Conservation (phyloP, 2,329 filamentous ascomycete genomes). For the Colletotrichum sp. region DNA sequence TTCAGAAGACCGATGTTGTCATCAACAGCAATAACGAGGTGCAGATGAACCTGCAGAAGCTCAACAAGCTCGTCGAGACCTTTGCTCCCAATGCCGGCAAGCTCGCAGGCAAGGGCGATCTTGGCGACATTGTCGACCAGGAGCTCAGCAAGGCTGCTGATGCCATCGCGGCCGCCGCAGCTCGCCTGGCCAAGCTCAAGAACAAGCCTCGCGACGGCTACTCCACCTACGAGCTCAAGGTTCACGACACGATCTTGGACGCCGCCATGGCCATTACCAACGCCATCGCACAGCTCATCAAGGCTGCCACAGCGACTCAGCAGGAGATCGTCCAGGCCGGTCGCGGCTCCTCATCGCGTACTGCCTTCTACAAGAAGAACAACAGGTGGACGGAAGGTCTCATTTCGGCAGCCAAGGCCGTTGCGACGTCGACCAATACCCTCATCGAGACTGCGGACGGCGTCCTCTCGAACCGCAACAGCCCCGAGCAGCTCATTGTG, state of each 20-base stretch:
- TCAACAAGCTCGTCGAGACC: slow-evolving; percentile 91
- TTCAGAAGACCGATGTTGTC: slow-evolving; percentile 95
- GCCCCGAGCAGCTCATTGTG: slow-evolving; percentile 95
- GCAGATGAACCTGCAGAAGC: slow-evolving; percentile 88
- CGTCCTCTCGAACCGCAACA: slow-evolving; percentile 89
- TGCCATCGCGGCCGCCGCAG: slow-evolving; percentile 90
- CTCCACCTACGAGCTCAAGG: slow-evolving; percentile 94
- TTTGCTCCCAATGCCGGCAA: slow-evolving; percentile 90
- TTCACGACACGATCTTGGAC: slow-evolving; percentile 93
- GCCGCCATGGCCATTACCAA: slow-evolving; percentile 92
- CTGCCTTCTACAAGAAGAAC: slow-evolving; percentile 99
- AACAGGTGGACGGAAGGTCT: slow-evolving; percentile 98
- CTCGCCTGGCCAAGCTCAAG: slow-evolving; percentile 87
- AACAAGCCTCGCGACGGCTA: slow-evolving; percentile 97
- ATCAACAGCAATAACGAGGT: slow-evolving; percentile 98
- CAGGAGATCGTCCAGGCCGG: slow-evolving; percentile 96
- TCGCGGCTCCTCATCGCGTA: slow-evolving; percentile 82
- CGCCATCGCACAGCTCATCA: slow-evolving; percentile 92
- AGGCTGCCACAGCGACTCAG: slow-evolving; percentile 90
- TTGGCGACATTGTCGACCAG: slow-evolving; percentile 90
- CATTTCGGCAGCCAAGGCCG: slow-evolving; percentile 96
- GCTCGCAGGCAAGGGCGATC: slow-evolving; percentile 79
- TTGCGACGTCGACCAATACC: slow-evolving; percentile 90
- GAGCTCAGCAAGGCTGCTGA: slow-evolving; percentile 94
- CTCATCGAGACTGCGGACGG: slow-evolving; percentile 98